These are phyloP conservation scores for Chlamydomonas sp. DNA, from an alignment of 139 green algal genomes.

Conservation along the genomic window DNA sequence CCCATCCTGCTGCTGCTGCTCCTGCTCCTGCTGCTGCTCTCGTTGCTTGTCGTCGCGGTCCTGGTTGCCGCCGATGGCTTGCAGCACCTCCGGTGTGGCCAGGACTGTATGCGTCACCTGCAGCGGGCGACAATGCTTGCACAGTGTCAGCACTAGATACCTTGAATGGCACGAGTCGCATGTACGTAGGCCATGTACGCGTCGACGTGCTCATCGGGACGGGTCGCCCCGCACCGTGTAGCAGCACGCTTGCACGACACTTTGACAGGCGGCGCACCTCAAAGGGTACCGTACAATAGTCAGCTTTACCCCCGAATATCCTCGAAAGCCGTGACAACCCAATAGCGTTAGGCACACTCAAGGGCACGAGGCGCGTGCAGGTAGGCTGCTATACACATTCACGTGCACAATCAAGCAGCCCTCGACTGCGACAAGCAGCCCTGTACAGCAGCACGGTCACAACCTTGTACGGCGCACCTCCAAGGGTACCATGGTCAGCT, in stretches of 20 bases:
- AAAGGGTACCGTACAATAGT: too few species aligned
- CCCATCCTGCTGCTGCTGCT: not conserved
- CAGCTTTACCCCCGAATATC: too few species aligned
- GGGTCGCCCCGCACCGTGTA: too few species aligned
- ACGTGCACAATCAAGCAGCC: not conserved
- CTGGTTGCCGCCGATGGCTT: conserved; percentile 3
- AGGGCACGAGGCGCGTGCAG: too few species aligned
- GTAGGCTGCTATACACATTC: not conserved
- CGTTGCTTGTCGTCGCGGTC: too few species aligned
- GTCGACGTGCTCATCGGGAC: not conserved
- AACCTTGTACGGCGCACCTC: conserved; percentile 67
- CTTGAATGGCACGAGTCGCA: too few species aligned
- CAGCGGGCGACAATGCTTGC: not conserved
- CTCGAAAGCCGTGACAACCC: too few species aligned
- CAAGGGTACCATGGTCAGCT: conserved; percentile 92
- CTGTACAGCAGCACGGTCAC: not conserved
- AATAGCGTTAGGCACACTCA: too few species aligned
- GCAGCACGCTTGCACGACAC: too few species aligned
- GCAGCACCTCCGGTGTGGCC: conserved; percentile 76
- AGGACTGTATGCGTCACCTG: conserved; percentile 93
- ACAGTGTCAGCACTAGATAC: too few species aligned
- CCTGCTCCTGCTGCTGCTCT: too few species aligned
- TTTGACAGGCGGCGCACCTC: too few species aligned
- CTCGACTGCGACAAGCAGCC: not conserved
- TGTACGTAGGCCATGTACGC: not conserved